A percentile compares a stretch with the other conserved stretches of the same genome.
phyloP scores from a whole-genome alignment of 1,284 basidiomycete genomes.

The Inonotus hispidus region DNA sequence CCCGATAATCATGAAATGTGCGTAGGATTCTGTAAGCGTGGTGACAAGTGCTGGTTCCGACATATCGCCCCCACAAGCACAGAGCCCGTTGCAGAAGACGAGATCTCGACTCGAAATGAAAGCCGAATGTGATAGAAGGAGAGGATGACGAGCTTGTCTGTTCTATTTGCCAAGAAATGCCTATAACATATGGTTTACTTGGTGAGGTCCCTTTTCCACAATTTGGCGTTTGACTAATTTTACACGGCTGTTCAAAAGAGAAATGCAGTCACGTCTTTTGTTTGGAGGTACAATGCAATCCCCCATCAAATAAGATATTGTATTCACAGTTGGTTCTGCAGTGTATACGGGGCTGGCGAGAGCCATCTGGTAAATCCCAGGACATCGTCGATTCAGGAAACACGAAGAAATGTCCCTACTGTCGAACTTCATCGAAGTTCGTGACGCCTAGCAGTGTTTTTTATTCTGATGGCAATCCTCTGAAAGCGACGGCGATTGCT shows the following conservation, averaged over 20 bases:
- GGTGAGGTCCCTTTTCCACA: slow-evolving; percentile 33
- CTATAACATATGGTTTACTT: slow-evolving; percentile 60
- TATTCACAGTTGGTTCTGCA: slow-evolving; percentile 24
- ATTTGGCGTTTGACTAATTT: slow-evolving; percentile 10
- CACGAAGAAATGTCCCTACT: slow-evolving; percentile 72
- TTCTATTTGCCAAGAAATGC: slow-evolving; percentile 69
- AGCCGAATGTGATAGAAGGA: slow-evolving; percentile 25
- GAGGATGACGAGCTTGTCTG: slow-evolving; percentile 42
- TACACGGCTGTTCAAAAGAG: slow-evolving; percentile 33
- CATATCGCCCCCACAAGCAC: slow-evolving; percentile 35
- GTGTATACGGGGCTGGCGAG: slow-evolving; percentile 73
- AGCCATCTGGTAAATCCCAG: slow-evolving; percentile 43
- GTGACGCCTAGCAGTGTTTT: slow-evolving; percentile 66
- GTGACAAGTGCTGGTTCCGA: slow-evolving; percentile 66
- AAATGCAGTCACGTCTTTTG: slow-evolving; percentile 74
- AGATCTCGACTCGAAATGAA: background rate
- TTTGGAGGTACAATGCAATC: slow-evolving; percentile 40
- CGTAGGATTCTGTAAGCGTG: slow-evolving; percentile 59
- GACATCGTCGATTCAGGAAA: slow-evolving; percentile 50
- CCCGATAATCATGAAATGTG: background rate
- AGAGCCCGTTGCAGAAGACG: slow-evolving; percentile 23
- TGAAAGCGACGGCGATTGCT: slow-evolving; percentile 45
- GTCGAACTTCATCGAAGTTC: slow-evolving; percentile 55
- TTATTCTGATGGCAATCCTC: slow-evolving; percentile 45
- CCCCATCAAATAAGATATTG: background rate